phyloP scores from a whole-genome alignment of 805 yeast species.

The Ogataea populi-albae region DNA sequence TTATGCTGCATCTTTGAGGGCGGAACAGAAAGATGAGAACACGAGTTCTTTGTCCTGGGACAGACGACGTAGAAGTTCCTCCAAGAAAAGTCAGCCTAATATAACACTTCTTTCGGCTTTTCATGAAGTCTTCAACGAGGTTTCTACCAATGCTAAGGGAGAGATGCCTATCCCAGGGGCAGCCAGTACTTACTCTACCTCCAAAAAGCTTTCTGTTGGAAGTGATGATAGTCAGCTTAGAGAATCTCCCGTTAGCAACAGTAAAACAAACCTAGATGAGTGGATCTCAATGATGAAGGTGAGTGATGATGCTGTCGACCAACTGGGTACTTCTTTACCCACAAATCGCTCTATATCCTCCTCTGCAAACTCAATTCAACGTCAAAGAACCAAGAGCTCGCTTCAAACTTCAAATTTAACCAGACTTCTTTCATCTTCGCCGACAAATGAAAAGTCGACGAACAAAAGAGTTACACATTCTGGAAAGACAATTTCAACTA shows the following conservation, averaged over 20 bases:
- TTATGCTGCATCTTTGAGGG: constrained; percentile 12
- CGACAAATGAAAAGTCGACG: constrained; percentile 16
- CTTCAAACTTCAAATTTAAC: constrained; percentile 23
- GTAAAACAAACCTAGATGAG: constrained; percentile 19
- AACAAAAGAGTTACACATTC: constrained; percentile 1
- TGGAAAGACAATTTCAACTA: constrained; percentile 10
- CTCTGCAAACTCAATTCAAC: constrained; percentile 18
- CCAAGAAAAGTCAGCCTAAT: constrained; percentile 13
- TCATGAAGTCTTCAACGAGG: constrained; percentile 34
- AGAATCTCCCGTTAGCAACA: neutral
- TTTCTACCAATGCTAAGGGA: constrained; percentile 12
- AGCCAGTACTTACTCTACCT: neutral
- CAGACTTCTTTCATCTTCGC: constrained; percentile 21
- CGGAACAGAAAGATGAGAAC: constrained; percentile 12
- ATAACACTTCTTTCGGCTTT: constrained; percentile 34
- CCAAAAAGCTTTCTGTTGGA: constrained; percentile 1
- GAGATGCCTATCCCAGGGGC: neutral
- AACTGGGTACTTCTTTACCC: constrained; percentile 12
- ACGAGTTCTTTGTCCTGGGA: constrained; percentile 4
- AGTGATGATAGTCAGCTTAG: constrained; percentile 4
- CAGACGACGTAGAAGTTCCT: constrained; percentile 6
- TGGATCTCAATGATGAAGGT: constrained; percentile 23
- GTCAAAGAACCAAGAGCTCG: constrained; percentile 18
- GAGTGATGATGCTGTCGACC: constrained; percentile 16
- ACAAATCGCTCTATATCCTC: constrained; percentile 20